Evolutionary conservation across 1,284 basidiomycete genomes (phyloP).

Genomic region (Inonotus obliquus): DNA sequence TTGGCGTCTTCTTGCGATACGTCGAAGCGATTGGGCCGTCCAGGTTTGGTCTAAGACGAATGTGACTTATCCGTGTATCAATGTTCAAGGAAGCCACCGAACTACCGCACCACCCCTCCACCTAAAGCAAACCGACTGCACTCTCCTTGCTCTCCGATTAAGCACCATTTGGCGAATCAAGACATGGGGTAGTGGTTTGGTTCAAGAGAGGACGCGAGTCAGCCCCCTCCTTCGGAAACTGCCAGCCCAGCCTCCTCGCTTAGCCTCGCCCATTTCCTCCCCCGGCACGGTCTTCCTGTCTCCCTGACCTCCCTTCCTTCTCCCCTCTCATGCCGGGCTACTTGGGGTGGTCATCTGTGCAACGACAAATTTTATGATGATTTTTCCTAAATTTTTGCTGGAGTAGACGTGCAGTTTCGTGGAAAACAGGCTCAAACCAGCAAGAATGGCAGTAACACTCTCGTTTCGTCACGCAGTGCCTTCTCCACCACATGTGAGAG

Average conservation of each 20-base stretch:
- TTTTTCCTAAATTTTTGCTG: background rate
- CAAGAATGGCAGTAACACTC: background rate
- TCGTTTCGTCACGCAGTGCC: background rate
- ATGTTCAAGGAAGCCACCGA: background rate
- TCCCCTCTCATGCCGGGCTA: background rate
- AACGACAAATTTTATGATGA: background rate
- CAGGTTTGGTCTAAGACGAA: no score
- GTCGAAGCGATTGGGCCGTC: no score
- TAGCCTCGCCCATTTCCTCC: background rate
- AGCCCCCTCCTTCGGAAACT: slow-evolving; percentile 1
- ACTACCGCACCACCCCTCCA: background rate
- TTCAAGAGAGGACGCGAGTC: background rate
- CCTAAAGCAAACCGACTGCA: background rate
- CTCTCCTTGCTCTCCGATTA: background rate
- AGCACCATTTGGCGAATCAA: background rate
- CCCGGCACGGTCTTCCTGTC: no score
- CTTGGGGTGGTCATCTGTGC: background rate
- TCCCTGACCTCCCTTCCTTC: background rate
- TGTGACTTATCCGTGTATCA: no score
- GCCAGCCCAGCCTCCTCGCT: background rate
- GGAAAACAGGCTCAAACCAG: background rate
- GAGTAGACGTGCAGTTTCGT: background rate
- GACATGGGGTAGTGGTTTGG: background rate
- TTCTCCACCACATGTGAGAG: background rate
- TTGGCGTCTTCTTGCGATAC: no score